Evolutionary conservation across 148 eudicot species (phyloP).

Genomic region (Diospyros lotus): DNA sequence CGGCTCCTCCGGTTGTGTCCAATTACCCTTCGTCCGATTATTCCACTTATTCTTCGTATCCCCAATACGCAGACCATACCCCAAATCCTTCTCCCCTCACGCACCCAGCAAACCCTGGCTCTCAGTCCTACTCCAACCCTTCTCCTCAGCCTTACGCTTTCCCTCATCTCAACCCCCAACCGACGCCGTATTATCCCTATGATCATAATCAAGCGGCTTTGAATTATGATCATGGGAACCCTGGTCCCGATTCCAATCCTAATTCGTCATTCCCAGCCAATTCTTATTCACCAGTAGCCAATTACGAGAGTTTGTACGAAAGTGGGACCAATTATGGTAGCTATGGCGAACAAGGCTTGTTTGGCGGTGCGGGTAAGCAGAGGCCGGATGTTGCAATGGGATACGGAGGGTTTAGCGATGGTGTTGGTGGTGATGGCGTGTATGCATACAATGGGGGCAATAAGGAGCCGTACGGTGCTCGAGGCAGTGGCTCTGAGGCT

Average conservation of each 20-base stretch:
- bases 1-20: constrained; percentile 61
- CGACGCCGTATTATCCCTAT: constrained; percentile 25
- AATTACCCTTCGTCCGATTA: constrained; percentile 17
- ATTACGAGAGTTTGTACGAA: constrained; percentile 19
- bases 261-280: constrained; percentile 14
- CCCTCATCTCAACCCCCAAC: constrained; percentile 20
- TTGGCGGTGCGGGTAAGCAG: constrained; percentile 7
- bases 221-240: constrained; percentile 21
- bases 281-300: constrained; percentile 15
- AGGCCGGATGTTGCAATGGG: constrained; percentile 9
- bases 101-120: constrained; percentile 31
- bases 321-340: constrained; percentile 14
- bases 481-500: constrained; percentile 35
- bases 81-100: constrained; percentile 19
- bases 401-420: constrained; percentile 20
- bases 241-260: constrained; percentile 15
- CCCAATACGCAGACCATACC: constrained; percentile 37
- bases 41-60: constrained; percentile 25
- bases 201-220: constrained; percentile 36
- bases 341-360: constrained; percentile 19
- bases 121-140: constrained; percentile 18
- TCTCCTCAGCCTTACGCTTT: constrained; percentile 26
- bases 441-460: constrained; percentile 57
- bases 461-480: constrained; percentile 58
- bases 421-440: constrained; percentile 31